Conservation (phyloP, 2,329 filamentous ascomycete genomes). For the Ustilaginoidea virens region DNA sequence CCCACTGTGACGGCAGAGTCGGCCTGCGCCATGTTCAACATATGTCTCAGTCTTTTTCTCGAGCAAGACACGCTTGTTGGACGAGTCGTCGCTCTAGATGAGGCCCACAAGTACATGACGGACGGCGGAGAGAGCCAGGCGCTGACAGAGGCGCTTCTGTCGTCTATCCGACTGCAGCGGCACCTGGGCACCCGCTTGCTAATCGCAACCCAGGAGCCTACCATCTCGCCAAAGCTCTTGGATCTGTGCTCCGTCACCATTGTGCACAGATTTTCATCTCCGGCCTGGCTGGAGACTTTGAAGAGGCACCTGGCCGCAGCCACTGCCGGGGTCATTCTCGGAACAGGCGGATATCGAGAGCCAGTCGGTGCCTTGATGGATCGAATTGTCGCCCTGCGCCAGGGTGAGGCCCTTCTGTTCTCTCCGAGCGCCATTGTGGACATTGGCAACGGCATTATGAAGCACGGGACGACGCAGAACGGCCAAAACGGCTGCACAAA, state of each 20-base stretch:
- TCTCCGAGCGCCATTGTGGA: conserved; percentile 25
- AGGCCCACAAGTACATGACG: conserved; percentile 66
- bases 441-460: conserved; percentile 4
- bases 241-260: conserved; percentile 59
- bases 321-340: not conserved
- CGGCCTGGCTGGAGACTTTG: conserved; percentile 40
- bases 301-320: conserved; percentile 27
- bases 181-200: conserved; percentile 52
- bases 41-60: conserved; percentile 52
- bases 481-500: not conserved
- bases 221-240: conserved; percentile 49
- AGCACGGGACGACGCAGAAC: not conserved
- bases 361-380: conserved; percentile 10
- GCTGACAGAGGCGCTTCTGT: conserved; percentile 47
- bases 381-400: conserved; percentile 24
- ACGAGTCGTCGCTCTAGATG: conserved; percentile 54
- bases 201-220: conserved; percentile 66
- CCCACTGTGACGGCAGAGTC: conserved; percentile 51
- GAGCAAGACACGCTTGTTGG: conserved; percentile 30
- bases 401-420: conserved; percentile 31
- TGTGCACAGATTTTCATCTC: conserved; percentile 56
- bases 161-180: conserved; percentile 53
- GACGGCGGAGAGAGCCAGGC: conserved; percentile 32
- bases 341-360: not conserved
- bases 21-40: conserved; percentile 58